phyloP scores from a whole-genome alignment of 2,329 filamentous ascomycete genomes.

The Venturia nashicola region DNA sequence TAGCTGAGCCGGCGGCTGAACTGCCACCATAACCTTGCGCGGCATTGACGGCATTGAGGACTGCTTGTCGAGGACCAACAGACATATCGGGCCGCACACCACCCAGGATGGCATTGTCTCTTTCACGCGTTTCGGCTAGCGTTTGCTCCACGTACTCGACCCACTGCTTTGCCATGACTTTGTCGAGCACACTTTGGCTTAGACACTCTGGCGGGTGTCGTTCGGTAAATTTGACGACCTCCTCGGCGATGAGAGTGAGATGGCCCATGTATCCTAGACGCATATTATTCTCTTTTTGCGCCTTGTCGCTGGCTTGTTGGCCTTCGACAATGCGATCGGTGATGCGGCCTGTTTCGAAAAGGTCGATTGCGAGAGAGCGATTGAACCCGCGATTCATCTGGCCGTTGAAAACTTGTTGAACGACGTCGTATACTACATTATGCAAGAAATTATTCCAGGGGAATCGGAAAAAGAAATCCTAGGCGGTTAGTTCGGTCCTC shows the following conservation, averaged over 20 bases:
- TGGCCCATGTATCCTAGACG: constrained; percentile 98
- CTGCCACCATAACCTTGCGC: constrained; percentile 42
- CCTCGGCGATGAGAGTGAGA: constrained; percentile 89
- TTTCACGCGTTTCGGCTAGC: constrained; percentile 82
- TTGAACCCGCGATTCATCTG: constrained; percentile 96
- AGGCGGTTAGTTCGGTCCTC: constrained; percentile 6
- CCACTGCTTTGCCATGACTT: constrained; percentile 83
- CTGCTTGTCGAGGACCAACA: constrained; percentile 62
- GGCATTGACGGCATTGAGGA: constrained; percentile 46
- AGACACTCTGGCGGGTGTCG: constrained; percentile 80
- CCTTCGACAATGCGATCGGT: constrained; percentile 88
- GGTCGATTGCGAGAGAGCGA: constrained; percentile 73
- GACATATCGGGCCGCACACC: constrained; percentile 87
- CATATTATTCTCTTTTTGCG: constrained; percentile 72
- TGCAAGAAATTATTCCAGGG: constrained; percentile 99
- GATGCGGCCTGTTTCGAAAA: constrained; percentile 83
- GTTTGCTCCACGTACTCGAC: constrained; percentile 90
- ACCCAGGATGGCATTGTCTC: constrained; percentile 95
- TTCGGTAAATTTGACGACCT: constrained; percentile 97
- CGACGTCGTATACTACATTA: constrained; percentile 97
- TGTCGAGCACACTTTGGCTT: constrained; percentile 72
- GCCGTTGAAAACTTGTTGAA: constrained; percentile 98
- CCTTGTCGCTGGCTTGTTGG: constrained; percentile 74
- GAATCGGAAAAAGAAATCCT: constrained; percentile 97
- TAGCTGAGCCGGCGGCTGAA: constrained; percentile 19